Base-by-base conservation (phyloP, 768 basidiomycete genomes). In the Phylloporus rhodoxanthus region DNA sequence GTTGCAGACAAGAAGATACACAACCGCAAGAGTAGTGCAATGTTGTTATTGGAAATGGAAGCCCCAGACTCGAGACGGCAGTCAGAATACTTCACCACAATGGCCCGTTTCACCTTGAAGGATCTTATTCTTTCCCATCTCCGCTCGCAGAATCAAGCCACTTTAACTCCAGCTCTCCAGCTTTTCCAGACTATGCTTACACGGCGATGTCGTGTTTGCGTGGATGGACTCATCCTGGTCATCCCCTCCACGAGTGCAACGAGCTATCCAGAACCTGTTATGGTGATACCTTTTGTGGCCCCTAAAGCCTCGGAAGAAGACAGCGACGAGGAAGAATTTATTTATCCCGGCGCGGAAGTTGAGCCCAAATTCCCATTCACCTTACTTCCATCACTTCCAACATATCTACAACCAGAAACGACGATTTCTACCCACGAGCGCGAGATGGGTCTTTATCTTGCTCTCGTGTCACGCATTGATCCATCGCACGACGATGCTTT, bases 31-130 rank as follows among this genome's bases (percentile, higher is more conserved):
- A 94, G 91, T 56, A 91, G 86, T 43, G 92, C 91, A 1, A 91
- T 95, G 87, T 72, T 79, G n/a, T 71, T 92, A n/a, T 70, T 96
- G 45, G 87, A 92, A 63, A 81, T 88, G 75, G 84, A 91, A 63
- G 84, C 83, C 2, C 85, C 87, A 1, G 80, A 80, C 13, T 81
- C 87, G 14, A 74, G 80, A 48, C 79, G 76, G 51, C 81, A 75
- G 45, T 82, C 88, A 1, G 84, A 82, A 55, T 96, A 96, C 68
- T 88, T 91, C 65, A 91, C 85, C 2, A 83, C 90, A 0, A 80
- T 87, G 69, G 89, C 86, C 11, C 81, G 92, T 15, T 97, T 92
- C 72, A 94, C 91, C 5, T 75, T 97, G 34, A 92, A 91, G 63
- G 95, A 98, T 59, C 76, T 97, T 29, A 69, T 98, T 8, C 59